A percentile compares a stretch with the other conserved stretches of the same genome.
These are phyloP conservation scores for Diaporthe humulicola DNA, from an alignment of 2,329 filamentous ascomycete genomes.

Conservation along the genomic window DNA sequence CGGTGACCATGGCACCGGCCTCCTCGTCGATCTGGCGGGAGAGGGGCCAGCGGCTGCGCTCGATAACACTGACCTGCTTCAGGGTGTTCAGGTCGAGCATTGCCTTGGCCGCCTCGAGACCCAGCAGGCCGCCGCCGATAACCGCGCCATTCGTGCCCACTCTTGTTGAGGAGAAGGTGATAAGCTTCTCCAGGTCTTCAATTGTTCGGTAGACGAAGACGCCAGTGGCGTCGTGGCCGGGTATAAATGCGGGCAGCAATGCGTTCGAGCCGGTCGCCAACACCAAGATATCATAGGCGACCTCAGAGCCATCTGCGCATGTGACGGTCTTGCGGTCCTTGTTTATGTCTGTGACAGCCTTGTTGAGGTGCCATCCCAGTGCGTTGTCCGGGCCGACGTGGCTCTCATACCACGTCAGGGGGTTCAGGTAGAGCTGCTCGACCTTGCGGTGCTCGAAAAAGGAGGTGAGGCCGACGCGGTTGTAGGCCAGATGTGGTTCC, in stretches of 20 bases:
- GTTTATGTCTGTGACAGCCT: constrained; percentile 77
- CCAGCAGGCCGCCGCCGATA: constrained; percentile 86
- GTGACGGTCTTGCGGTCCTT: constrained; percentile 74
- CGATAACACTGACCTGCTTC: constrained; percentile 81
- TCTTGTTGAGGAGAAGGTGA: constrained; percentile 76
- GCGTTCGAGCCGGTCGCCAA: constrained; percentile 91
- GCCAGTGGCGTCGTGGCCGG: constrained; percentile 83
- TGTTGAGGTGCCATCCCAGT: constrained; percentile 80
- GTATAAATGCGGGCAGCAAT: constrained; percentile 77
- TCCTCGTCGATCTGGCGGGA: constrained; percentile 86
- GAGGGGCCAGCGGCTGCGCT: constrained; percentile 86
- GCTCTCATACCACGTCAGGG: constrained; percentile 82
- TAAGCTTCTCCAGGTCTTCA: constrained; percentile 82
- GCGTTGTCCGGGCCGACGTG: constrained; percentile 72
- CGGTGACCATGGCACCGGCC: constrained; percentile 84
- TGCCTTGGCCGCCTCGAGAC: constrained; percentile 90
- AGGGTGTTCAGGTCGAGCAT: constrained; percentile 89
- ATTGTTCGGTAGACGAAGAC: constrained; percentile 94
- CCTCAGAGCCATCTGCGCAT: constrained; percentile 76
- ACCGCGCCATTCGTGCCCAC: constrained; percentile 80
- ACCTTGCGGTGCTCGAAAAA: constrained; percentile 90
- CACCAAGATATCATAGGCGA: constrained; percentile 85
- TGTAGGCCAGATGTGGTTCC: constrained; percentile 89
- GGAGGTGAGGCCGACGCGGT: constrained; percentile 88
- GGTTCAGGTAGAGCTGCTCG: constrained; percentile 90